These are phyloP conservation scores for Gaultheria prostrata DNA, from an alignment of 148 eudicot genomes.

Conservation along the genomic window DNA sequence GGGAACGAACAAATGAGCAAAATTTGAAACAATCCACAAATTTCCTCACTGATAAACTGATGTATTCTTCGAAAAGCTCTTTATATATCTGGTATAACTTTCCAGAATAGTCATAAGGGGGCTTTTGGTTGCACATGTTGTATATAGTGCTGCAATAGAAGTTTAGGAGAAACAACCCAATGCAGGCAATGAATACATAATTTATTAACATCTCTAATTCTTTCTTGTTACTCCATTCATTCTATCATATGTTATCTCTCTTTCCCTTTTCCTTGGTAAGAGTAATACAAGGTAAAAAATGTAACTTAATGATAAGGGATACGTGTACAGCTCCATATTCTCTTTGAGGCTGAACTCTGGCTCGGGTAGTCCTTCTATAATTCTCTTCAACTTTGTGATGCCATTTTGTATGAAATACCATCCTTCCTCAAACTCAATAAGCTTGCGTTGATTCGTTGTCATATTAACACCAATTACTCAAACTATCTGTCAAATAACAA, in stretches of 20 bases:
- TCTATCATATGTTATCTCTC: too few relatives aligned
- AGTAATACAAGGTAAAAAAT: neutral
- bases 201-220: neutral
- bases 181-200: neutral
- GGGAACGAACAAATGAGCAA: neutral
- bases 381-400: constrained; percentile 29
- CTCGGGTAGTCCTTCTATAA: constrained; percentile 31
- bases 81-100: constrained; percentile 33
- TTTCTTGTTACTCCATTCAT: neutral
- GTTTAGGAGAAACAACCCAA: constrained; percentile 3
- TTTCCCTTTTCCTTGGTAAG: neutral
- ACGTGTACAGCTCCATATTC: constrained; percentile 36
- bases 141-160: constrained; percentile 25
- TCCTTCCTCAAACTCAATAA: constrained; percentile 32
- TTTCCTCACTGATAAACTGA: constrained; percentile 26
- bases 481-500: constrained; percentile 3
- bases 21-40: neutral
- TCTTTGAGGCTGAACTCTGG: constrained; percentile 29
- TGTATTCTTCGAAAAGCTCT: constrained; percentile 30
- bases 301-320: constrained; percentile 2
- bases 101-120: constrained; percentile 33
- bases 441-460: constrained; percentile 14
- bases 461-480: neutral
- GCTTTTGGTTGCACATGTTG: constrained; percentile 39
- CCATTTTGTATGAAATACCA: constrained; percentile 30